Base-by-base conservation (phyloP, 2,329 filamentous ascomycete species). In the Trichoderma arundinaceum region DNA sequence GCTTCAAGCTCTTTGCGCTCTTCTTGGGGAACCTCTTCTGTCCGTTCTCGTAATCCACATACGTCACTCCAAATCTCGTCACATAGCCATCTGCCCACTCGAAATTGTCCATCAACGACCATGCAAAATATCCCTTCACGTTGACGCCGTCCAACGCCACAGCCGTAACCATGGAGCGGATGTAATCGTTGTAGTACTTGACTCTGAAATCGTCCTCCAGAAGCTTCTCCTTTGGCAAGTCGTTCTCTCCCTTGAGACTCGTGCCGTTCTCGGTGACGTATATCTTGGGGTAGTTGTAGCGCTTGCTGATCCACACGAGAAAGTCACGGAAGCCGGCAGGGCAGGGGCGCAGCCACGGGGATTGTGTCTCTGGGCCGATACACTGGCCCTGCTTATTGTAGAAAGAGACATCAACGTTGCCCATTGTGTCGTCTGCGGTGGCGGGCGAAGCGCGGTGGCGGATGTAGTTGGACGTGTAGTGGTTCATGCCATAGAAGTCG, bases 401-500 rank as follows among this genome's bases (percentile, higher is more conserved):
- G 70, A 90, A 86, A 46, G 90, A 83, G 1, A 88, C 84, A 72
- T 95, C 90, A 41, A 96, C 80, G 77, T 96, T 90, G 61, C 92
- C 92, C 12, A 87, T 80, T 77, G 87, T 88, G 79, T 96, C 92
- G 58, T 90, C 83, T 4, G 81, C 80, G 1, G 85, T 82, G 0
- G 91, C 79, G 54, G 83, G 79, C 7, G 83, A 84, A 7, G 85
- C 83, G 73, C 87, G 86, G 79, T 94, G 89, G 76, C 88, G 89
- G 80, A 96, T 88, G 80, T 91, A 96, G 83, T 95, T 92, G 74
- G 92, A 90, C 58, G 91, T 94, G 82, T 96, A 96, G 83, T 93
- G 90, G 82, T 96, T 96, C 91, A 94, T 94, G 77, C 92, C 92
- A 78, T 96, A 96, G 79, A 96, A 96, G 81, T 96, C 92, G 77